phyloP scores from a whole-genome alignment of 371 early-diverging fungal species.

The Blakeslea trispora region DNA sequence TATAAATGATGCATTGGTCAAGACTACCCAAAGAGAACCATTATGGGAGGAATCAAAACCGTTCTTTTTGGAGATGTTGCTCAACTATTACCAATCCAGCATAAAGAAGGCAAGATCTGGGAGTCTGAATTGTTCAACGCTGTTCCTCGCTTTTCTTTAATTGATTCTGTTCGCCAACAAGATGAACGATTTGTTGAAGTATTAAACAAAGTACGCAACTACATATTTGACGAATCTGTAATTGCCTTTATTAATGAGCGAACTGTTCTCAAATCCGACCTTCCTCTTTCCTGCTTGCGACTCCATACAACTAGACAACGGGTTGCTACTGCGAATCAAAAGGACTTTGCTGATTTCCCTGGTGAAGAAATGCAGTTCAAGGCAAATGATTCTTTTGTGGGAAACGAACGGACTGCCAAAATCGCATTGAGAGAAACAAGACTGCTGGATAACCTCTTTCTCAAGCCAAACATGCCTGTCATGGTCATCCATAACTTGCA shows the following conservation, averaged over 20 bases:
- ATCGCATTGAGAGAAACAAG: constrained; percentile 4
- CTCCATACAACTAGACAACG: constrained; percentile 2
- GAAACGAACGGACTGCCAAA: background rate
- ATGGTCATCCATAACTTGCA: constrained; percentile 8
- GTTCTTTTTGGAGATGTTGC: constrained; percentile 12
- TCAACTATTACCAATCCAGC: constrained; percentile 1
- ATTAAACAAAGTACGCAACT: constrained; percentile 1
- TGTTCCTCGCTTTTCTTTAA: background rate
- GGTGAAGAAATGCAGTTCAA: background rate
- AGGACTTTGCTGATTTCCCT: background rate
- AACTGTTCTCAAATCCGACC: background rate
- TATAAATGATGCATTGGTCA: background rate
- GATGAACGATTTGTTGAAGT: background rate
- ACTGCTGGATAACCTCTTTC: background rate
- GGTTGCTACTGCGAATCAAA: background rate
- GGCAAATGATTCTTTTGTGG: background rate
- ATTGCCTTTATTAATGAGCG: background rate
- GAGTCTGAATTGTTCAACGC: background rate
- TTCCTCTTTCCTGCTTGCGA: background rate
- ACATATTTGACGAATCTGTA: constrained; percentile 3
- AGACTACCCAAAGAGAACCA: background rate
- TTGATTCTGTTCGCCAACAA: constrained; percentile 2
- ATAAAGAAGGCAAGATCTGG: constrained; percentile 6
- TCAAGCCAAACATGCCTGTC: background rate
- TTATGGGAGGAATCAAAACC: background rate